Conservation (phyloP, 2,329 filamentous ascomycete species). For the Fusarium sp. region DNA sequence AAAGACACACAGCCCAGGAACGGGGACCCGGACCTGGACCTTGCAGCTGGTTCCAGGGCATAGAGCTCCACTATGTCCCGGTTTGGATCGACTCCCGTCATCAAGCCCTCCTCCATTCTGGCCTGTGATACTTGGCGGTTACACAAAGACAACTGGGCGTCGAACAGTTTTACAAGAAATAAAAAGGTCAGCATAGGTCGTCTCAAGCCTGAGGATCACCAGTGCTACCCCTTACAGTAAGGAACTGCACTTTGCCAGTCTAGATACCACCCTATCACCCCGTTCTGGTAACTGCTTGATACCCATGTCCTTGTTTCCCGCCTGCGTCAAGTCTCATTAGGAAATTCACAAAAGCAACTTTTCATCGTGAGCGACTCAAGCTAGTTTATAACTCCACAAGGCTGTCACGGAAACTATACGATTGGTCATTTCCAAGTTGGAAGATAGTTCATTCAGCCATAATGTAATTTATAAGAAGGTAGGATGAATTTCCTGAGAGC, state of each 20-base stretch:
- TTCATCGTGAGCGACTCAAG: constrained; percentile 16
- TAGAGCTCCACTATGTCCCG: constrained; percentile 28
- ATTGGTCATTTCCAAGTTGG: constrained; percentile 6
- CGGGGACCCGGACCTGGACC: constrained; percentile 24
- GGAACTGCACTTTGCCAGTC: constrained; percentile 26
- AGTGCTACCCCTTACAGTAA: constrained; percentile 24
- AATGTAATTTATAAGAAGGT: background rate
- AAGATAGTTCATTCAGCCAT: constrained; percentile 4
- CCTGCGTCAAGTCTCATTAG: constrained; percentile 14
- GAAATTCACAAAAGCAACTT: constrained; percentile 29
- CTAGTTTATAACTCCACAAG: constrained; percentile 1
- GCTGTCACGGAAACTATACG: constrained; percentile 8
- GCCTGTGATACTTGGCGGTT: constrained; percentile 19
- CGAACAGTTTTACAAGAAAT: constrained; percentile 17
- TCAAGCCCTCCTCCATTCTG: constrained; percentile 8
- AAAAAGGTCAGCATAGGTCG: constrained; percentile 4
- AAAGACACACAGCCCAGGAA: constrained; percentile 16
- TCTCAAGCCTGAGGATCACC: constrained; percentile 1
- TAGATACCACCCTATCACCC: constrained; percentile 27
- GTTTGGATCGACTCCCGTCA: constrained; percentile 24
- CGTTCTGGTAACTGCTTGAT: constrained; percentile 27
- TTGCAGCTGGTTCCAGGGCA: constrained; percentile 14
- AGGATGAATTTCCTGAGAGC: too few relatives aligned
- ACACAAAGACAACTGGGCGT: constrained; percentile 15
- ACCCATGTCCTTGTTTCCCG: constrained; percentile 50